Conservation (phyloP, 257 asterid genomes). For the Solanum verrucosum region DNA sequence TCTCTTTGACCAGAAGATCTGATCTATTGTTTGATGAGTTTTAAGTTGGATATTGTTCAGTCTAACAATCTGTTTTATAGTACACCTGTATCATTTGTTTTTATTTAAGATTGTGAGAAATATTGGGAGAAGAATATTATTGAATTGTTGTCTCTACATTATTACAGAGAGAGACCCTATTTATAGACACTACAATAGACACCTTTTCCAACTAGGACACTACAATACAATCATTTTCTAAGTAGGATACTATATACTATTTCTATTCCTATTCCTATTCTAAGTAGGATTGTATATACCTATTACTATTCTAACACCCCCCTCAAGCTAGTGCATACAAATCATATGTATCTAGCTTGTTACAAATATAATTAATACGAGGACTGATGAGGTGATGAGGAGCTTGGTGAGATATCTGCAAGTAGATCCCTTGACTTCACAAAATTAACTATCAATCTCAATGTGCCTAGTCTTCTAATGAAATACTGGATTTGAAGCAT, state of each 20-base stretch:
- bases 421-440: neutral
- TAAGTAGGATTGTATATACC: neutral
- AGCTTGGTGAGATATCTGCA: neutral
- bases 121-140: neutral
- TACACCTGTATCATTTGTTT: neutral
- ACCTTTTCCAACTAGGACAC: neutral
- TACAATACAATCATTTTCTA: neutral
- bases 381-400: neutral
- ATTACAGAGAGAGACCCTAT: neutral
- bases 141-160: neutral
- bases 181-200: neutral
- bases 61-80: neutral
- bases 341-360: neutral
- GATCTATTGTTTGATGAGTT: neutral
- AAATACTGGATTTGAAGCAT: neutral
- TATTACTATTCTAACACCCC: neutral
- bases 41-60: neutral
- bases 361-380: neutral
- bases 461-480: neutral
- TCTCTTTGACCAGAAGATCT: neutral
- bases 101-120: neutral
- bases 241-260: neutral
- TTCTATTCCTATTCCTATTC: neutral
- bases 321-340: neutral
- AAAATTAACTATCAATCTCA: neutral